A percentile compares a stretch with the other conserved stretches of the same genome.
phyloP scores from a whole-genome alignment of 768 basidiomycete species.

The Suillus americanus region DNA sequence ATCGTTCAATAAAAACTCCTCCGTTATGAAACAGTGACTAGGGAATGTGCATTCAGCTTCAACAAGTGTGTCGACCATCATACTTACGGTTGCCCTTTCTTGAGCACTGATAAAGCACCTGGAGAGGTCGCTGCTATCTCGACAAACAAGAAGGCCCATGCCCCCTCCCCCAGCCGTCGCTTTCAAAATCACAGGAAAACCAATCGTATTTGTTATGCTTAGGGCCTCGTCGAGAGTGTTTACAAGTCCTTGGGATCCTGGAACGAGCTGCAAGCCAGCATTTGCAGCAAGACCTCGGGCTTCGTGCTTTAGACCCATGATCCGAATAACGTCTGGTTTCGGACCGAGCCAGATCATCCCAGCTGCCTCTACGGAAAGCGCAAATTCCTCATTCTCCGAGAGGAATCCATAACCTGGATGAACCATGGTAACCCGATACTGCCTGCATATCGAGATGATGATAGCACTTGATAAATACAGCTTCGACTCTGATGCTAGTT shows the following conservation, averaged over 20 bases:
- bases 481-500: slow-evolving; percentile 37
- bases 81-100: slow-evolving; percentile 45
- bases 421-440: slow-evolving; percentile 46
- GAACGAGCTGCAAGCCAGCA: slow-evolving; percentile 54
- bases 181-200: slow-evolving; percentile 66
- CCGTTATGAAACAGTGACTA: slow-evolving; percentile 49
- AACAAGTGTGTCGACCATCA: neutral
- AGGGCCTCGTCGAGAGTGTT: slow-evolving; percentile 40
- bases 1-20: slow-evolving; percentile 61
- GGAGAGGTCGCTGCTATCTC: slow-evolving; percentile 36
- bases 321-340: slow-evolving; percentile 42
- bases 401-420: slow-evolving; percentile 69
- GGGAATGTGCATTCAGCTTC: neutral
- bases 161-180: slow-evolving; percentile 71
- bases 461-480: slow-evolving; percentile 40
- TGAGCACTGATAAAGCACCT: slow-evolving; percentile 36
- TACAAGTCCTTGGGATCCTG: slow-evolving; percentile 54
- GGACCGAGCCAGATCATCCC: slow-evolving; percentile 64
- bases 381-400: slow-evolving; percentile 62
- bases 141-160: slow-evolving; percentile 62
- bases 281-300: slow-evolving; percentile 45
- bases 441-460: slow-evolving; percentile 44
- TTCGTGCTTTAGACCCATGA: slow-evolving; percentile 65
- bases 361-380: slow-evolving; percentile 40
- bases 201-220: slow-evolving; percentile 39